Conservation (phyloP, 148 eudicot genomes). For the Chenopodium quinoa region DNA sequence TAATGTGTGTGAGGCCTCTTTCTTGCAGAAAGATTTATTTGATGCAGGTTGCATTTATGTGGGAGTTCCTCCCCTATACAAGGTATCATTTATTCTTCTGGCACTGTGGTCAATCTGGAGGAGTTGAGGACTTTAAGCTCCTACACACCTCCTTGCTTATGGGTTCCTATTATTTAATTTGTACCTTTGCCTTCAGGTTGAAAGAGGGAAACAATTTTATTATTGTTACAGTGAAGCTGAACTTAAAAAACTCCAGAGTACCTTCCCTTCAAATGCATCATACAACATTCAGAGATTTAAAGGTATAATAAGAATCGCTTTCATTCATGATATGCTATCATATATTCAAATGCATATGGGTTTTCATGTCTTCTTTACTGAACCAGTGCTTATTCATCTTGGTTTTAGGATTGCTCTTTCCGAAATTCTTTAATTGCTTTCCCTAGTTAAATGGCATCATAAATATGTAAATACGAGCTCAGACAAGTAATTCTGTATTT, state of each 20-base stretch:
- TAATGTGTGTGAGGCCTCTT: conserved; percentile 3
- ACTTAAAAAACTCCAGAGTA: conserved; percentile 52
- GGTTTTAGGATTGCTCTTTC: no score
- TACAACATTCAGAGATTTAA: conserved; percentile 96
- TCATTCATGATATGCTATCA: not conserved
- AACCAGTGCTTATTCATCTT: not conserved
- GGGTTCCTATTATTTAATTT: not conserved
- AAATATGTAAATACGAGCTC: no score
- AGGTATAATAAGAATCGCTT: conserved; percentile 39
- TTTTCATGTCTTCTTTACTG: not conserved
- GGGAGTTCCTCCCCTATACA: conserved; percentile 95
- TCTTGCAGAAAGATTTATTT: conserved; percentile 84
- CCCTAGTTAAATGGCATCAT: no score
- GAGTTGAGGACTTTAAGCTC: not conserved
- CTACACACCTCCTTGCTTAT: not conserved
- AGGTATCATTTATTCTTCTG: conserved; percentile 47
- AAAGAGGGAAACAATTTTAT: conserved; percentile 78
- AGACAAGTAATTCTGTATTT: no score
- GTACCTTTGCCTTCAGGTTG: conserved; percentile 48
- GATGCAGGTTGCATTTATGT: conserved; percentile 94
- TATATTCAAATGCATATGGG: not conserved
- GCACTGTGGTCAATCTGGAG: not conserved
- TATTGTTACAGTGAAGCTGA: conserved; percentile 88
- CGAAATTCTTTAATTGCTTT: no score
- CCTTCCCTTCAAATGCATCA: conserved; percentile 83